Base-by-base conservation (phyloP, 2,329 filamentous ascomycete species). In the Zymoseptoria tritici region DNA sequence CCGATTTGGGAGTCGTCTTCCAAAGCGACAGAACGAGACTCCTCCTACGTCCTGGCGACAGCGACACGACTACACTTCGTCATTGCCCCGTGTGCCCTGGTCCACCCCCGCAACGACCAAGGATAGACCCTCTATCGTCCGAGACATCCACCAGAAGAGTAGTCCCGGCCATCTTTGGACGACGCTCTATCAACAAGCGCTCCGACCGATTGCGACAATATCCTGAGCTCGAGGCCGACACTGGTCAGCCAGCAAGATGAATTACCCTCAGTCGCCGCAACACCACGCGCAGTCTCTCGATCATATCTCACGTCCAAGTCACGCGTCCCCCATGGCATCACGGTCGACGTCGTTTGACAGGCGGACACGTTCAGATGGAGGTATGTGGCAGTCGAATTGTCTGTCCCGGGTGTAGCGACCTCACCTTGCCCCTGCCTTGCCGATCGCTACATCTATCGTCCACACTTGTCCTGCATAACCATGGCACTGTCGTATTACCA, bases 281-380 rank as follows among this genome's bases (percentile, higher is more conserved):
- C 36, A 46, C 36, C 36, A 46, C 36, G n/a, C 36, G 36, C 36
- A 16, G 36, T 46, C 36, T 46, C 36, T 46, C 36, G 22, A 68
- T 54, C 63, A 59, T 52, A 63, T 68, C 52, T 60, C 62, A 24
- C 64, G 57, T 46, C 62, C 56, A 24, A 65, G 64, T 67, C 67
- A 68, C 55, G 63, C 64, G 66, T 63, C 62, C 53, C 61, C 60
- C 57, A 64, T 70, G 63, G 66, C 67, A 57, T 68, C 66, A 60
- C 63, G 67, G 55, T 68, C 69, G 7, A 62, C 66, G 49, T 70
- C 68, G 61, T 69, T 69, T 62, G 67, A 67, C 58, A 58, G 61
- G 57, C 68, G 70, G 62, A 64, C 66, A 60, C 66, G 67, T 52
- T 62, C 67, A 58, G 67, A 71, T 60, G 66, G 68, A 53, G 52